A percentile compares a stretch with the other conserved stretches of the same genome.
Evolutionary conservation across 2,329 filamentous ascomycete genomes (phyloP).

Genomic region (Aspergillus tubingensis): DNA sequence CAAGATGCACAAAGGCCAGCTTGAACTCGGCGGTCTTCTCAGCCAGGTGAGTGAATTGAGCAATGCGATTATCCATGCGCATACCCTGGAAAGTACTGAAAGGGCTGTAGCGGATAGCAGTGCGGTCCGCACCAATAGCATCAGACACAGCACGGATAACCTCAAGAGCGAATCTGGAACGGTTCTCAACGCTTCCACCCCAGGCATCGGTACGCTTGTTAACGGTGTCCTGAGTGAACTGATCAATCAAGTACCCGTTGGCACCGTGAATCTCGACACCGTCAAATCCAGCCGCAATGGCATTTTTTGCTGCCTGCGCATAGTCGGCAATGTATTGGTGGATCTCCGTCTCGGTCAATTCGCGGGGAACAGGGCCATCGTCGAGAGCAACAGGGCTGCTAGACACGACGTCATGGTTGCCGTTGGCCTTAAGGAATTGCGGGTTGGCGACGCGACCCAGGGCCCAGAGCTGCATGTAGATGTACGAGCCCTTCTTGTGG

Average conservation of each 20-base stretch:
- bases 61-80: conserved; percentile 62
- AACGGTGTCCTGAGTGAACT: conserved; percentile 51
- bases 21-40: conserved; percentile 53
- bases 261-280: conserved; percentile 53
- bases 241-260: conserved; percentile 56
- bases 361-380: conserved; percentile 34
- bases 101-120: conserved; percentile 52
- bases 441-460: conserved; percentile 58
- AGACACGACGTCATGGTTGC: conserved; percentile 21
- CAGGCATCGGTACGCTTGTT: conserved; percentile 54
- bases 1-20: conserved; percentile 63
- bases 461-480: conserved; percentile 65
- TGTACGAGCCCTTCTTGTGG: conserved; percentile 62
- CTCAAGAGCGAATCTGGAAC: conserved; percentile 57
- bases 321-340: conserved; percentile 44
- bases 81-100: conserved; percentile 49
- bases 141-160: conserved; percentile 48
- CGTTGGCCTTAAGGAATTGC: conserved; percentile 25
- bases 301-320: conserved; percentile 50
- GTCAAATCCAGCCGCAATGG: conserved; percentile 58
- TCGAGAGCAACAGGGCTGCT: conserved; percentile 22
- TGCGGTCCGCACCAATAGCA: conserved; percentile 48
- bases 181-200: conserved; percentile 54
- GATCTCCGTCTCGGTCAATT: conserved; percentile 47
- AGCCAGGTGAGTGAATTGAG: conserved; percentile 64